Base-by-base conservation (phyloP, 1,284 basidiomycete genomes). In the Ceratorhiza oryzae-sativae region DNA sequence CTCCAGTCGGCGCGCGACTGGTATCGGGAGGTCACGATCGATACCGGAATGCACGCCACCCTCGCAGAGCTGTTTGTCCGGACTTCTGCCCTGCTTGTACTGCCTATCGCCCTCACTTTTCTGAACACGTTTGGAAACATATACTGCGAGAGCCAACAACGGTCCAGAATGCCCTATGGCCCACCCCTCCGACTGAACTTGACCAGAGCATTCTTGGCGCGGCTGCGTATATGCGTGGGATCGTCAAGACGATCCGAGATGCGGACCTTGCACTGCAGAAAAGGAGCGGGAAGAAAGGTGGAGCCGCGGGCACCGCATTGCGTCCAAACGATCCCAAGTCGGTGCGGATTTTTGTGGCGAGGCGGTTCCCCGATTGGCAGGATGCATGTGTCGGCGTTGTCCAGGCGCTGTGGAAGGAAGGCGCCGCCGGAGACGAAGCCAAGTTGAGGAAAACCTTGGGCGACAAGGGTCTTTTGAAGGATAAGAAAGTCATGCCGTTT, bases 401-500 rank as follows among this genome's bases (percentile, higher is more conserved):
- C 71, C 87, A 88, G 81, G 87, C 88, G 18, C 95, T 91, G 78
- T 83, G 86, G 73, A 83, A 83, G 62, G 81, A 82, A 63, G 83
- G 83, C 27, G 86, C 88, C 74, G 86, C 84, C 76, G 89, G 98
- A 48, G 94, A 99, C 79, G 95, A 98, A 79, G 88, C 83, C 61
- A 90, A 90, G 80, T 87, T 97, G 73, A 87, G 90, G 77, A 84
- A 89, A 77, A 79, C 88, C 73, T 81, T 98, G 75, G 86, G 85
- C 12, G 84, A 87, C 78, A 86, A 84, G n/a, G 95, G 93, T 13
- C 80, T 98, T 80, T 89, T 95, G 81, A 98, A 98, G 87, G 95
- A 98, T 82, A 98, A 98, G 84, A 89, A 90, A 74, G 87, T 87
- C 51, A 98, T 98, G 96, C 96, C 96, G 39, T 98, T 98, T 83